Conservation (phyloP, 2,329 filamentous ascomycete species). For the Zymoseptoria ardabiliae region DNA sequence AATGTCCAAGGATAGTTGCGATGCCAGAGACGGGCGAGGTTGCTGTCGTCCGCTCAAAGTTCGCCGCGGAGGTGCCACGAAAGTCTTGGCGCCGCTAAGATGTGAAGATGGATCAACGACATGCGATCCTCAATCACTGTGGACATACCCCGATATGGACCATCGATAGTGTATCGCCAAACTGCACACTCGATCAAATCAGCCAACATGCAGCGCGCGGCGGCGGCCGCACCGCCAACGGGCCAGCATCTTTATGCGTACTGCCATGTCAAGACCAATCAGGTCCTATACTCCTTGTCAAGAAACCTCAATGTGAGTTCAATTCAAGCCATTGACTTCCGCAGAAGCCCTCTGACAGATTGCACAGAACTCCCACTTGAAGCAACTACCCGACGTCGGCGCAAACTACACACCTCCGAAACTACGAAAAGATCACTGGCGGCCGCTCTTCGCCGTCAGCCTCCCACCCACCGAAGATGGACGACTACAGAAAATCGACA, state of each 20-base stretch:
- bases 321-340: background rate
- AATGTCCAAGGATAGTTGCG: no score
- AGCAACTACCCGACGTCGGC: conserved; percentile 55
- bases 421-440: conserved; percentile 57
- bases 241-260: conserved; percentile 58
- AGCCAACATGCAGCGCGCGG: background rate
- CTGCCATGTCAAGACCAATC: conserved; percentile 54
- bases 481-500: conserved; percentile 42
- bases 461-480: conserved; percentile 40
- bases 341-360: background rate
- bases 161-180: background rate
- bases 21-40: background rate
- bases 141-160: background rate
- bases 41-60: no score
- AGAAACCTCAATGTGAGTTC: conserved; percentile 47
- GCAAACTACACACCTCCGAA: conserved; percentile 54
- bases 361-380: conserved; percentile 36
- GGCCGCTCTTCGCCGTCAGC: conserved; percentile 51
- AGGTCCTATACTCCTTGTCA: conserved; percentile 56
- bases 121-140: background rate
- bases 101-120: background rate
- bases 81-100: background rate
- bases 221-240: background rate
- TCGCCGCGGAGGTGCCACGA: background rate
- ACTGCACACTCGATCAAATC: background rate